phyloP scores from a whole-genome alignment of 23 red algal species.

The Gracilariopsis chorda region DNA sequence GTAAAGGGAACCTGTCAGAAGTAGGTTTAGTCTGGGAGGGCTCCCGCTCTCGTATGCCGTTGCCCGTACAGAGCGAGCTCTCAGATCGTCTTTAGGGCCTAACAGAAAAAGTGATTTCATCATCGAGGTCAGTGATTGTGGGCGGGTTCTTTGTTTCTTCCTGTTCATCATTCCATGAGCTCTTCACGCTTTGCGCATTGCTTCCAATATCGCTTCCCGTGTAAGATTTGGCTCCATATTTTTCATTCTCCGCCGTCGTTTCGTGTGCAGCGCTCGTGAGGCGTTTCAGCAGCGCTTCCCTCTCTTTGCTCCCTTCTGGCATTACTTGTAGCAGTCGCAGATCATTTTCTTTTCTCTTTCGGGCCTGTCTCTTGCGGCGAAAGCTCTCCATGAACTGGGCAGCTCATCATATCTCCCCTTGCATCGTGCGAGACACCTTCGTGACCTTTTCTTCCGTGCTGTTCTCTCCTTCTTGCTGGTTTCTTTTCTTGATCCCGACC shows the following conservation, averaged over 20 bases:
- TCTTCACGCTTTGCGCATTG: not conserved
- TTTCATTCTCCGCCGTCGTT: too few relatives aligned
- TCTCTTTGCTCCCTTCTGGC: not conserved
- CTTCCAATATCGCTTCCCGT: too few relatives aligned
- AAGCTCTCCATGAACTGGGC: not conserved
- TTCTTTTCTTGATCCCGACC: not conserved
- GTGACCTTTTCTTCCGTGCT: not conserved
- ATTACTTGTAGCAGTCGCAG: constrained; percentile 6
- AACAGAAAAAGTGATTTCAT: not conserved
- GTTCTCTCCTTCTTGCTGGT: not conserved
- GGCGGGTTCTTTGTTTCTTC: too few relatives aligned
- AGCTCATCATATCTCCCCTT: not conserved
- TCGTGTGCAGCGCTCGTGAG: not conserved
- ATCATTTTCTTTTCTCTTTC: not conserved
- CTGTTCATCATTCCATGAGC: too few relatives aligned
- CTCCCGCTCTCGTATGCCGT: not conserved
- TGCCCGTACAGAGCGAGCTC: not conserved
- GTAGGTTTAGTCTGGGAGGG: not conserved
- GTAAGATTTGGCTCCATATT: too few relatives aligned
- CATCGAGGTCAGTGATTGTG: too few relatives aligned
- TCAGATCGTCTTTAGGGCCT: not conserved
- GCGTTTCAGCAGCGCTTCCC: not conserved
- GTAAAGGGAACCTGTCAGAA: not conserved
- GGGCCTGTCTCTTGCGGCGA: too few relatives aligned
- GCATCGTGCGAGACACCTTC: not conserved